A percentile compares a stretch with the other conserved stretches of the same genome.
These are phyloP conservation scores for Piromyces sp. DNA, from an alignment of 192 early-diverging fungal genomes.

Conservation along the genomic window DNA sequence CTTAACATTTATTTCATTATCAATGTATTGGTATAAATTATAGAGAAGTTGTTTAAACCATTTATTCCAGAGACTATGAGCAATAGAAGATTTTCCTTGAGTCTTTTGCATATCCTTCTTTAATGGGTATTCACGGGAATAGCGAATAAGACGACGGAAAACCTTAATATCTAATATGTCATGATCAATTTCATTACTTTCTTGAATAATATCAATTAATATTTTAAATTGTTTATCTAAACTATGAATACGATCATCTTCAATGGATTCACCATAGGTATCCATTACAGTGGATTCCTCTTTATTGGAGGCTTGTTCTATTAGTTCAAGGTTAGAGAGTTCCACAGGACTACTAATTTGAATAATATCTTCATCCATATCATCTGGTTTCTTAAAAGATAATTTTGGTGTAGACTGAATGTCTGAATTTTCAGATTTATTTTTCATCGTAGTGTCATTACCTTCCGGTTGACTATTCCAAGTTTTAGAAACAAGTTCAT, in stretches of 20 bases:
- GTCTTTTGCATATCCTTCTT: not conserved
- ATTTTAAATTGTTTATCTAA: not conserved
- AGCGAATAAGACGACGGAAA: not conserved
- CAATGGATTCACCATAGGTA: not conserved
- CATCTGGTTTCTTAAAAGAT: not conserved
- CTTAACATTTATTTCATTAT: not conserved
- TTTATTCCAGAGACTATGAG: not conserved
- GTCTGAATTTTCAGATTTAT: not conserved
- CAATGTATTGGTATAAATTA: not conserved
- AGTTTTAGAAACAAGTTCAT: not conserved
- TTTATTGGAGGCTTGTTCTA: too few relatives aligned
- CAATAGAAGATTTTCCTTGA: not conserved
- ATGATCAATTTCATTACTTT: not conserved
- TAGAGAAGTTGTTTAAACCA: not conserved
- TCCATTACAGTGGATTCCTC: not conserved
- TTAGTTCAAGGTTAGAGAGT: too few relatives aligned
- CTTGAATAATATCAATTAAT: not conserved
- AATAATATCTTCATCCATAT: not conserved
- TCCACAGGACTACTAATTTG: too few relatives aligned
- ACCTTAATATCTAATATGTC: not conserved
- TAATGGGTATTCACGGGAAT: not conserved
- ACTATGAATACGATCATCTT: not conserved
- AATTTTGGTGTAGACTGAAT: not conserved
- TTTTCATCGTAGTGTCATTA: not conserved
- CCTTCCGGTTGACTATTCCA: not conserved